Percentiles rank a stretch among this genome's conserved stretches.
phyloP scores from a whole-genome alignment of 2,329 filamentous ascomycete species.

The Pleurostoma richardsiae region DNA sequence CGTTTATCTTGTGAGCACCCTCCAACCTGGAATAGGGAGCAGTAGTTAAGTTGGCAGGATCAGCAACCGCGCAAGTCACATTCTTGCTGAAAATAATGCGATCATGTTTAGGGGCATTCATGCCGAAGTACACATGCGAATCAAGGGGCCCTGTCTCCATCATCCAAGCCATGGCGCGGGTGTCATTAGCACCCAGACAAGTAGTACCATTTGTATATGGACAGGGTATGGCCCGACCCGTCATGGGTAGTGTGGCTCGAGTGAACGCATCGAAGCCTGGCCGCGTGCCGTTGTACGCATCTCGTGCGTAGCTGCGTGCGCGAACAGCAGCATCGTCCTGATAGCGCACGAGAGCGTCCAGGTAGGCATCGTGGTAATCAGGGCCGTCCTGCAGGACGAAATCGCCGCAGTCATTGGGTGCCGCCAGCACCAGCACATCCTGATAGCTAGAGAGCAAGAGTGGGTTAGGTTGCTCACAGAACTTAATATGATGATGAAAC shows the following conservation, averaged over 20 bases:
- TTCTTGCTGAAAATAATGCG: background rate
- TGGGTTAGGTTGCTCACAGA: too few species aligned
- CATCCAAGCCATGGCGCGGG: background rate
- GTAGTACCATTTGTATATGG: background rate
- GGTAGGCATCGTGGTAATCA: background rate
- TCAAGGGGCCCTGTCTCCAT: background rate
- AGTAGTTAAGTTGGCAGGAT: background rate
- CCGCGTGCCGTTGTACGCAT: background rate
- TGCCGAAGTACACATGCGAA: background rate
- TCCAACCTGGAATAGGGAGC: background rate
- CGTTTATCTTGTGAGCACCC: too few species aligned
- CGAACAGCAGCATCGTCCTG: too few species aligned
- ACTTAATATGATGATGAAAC: background rate
- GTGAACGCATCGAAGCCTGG: background rate
- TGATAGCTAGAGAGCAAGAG: too few species aligned
- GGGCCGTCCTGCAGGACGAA: background rate
- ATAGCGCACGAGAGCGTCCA: background rate
- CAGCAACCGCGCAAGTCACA: background rate
- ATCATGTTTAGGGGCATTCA: background rate
- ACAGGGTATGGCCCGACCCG: background rate
- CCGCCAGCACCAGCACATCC: background rate
- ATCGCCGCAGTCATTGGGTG: background rate
- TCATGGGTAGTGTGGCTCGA: background rate
- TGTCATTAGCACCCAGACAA: background rate
- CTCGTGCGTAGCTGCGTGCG: background rate